Base-by-base conservation (phyloP, 169 alveolate genomes). In the Plasmodium inui region DNA sequence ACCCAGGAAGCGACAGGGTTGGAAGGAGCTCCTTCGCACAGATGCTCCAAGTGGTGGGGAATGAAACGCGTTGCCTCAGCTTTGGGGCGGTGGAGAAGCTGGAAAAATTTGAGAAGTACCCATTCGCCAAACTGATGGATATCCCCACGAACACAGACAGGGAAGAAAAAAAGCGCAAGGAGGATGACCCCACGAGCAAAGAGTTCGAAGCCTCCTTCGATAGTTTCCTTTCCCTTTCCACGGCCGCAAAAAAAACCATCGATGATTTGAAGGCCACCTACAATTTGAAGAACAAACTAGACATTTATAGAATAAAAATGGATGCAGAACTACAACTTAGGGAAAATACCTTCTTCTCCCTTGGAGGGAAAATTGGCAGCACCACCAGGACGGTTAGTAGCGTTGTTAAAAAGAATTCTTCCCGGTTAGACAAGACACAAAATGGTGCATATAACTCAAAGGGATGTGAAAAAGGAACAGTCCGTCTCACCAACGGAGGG, bases 311-410 rank as follows among this genome's bases (percentile, higher is more conserved):
- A 91, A 28, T 81, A 6, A 91, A 82, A 91, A 82, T 91, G 92
- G 95, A 91, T 82, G 95, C 95, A 30, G 95, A 91, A 82, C 22
- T 91, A 26, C 91, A 91, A 37, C 39, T 91, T 32, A 17, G 70
- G 26, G 92, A 82, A 82, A 91, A 72, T 5, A 39, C 79, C 28
- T 19, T 81, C 74, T 8, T n/a, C 19, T 32, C 61, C 19, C 37
- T 46, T 44, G 22, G 26, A n/a, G 90, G 90, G 8, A 82, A 57
- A 22, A 82, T n/a, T 70, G 72, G 28, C 8, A 14, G 32, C 19
- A 50, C 12, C 41, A 14, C 19, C 10, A 34, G n/a, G 46, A 32
- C 44, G n/a, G 1, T 78, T 14, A 26, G 55, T 34, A 78, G 78
- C 30, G 1, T 78, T 14, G 39, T 76, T 34, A 78, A 79, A 22